These are phyloP conservation scores for Phialophora verrucosa DNA, from an alignment of 2,329 filamentous ascomycete species.

Conservation along the genomic window DNA sequence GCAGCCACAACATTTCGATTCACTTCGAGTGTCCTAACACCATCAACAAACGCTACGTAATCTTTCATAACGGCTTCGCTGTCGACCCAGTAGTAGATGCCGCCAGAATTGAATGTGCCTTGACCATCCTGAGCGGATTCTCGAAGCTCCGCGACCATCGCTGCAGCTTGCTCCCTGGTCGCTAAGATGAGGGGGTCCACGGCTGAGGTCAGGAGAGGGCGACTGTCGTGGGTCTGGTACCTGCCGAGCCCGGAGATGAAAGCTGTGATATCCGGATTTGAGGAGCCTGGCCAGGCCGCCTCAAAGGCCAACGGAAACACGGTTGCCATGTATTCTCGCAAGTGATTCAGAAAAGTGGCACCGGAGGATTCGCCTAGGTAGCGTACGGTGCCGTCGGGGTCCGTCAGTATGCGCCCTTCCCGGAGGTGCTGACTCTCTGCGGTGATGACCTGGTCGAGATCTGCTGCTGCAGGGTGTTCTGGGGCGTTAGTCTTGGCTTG, in stretches of 20 bases:
- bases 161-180: constrained; percentile 45
- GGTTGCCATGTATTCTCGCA: constrained; percentile 57
- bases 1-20: constrained; percentile 50
- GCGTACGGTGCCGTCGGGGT: constrained; percentile 53
- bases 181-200: constrained; percentile 53
- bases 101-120: constrained; percentile 52
- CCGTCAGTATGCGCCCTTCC: constrained; percentile 52
- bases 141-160: constrained; percentile 51
- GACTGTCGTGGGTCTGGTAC: constrained; percentile 58
- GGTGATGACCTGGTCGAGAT: constrained; percentile 22
- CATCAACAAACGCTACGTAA: constrained; percentile 26
- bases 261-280: constrained; percentile 37
- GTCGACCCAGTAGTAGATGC: constrained; percentile 58
- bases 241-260: constrained; percentile 54
- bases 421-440: constrained; percentile 38
- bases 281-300: constrained; percentile 19
- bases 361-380: constrained; percentile 59
- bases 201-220: constrained; percentile 47
- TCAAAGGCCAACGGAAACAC: constrained; percentile 47
- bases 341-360: constrained; percentile 57
- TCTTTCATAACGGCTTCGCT: constrained; percentile 48
- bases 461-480: constrained; percentile 7
- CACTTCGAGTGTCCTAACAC: constrained; percentile 9
- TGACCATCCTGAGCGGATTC: constrained; percentile 56
- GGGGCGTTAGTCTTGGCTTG: constrained; percentile 12